A percentile compares a stretch with the other conserved stretches of the same genome.
Conservation (phyloP, 164 flowering plant genomes). For the Aristolochia californica region DNA sequence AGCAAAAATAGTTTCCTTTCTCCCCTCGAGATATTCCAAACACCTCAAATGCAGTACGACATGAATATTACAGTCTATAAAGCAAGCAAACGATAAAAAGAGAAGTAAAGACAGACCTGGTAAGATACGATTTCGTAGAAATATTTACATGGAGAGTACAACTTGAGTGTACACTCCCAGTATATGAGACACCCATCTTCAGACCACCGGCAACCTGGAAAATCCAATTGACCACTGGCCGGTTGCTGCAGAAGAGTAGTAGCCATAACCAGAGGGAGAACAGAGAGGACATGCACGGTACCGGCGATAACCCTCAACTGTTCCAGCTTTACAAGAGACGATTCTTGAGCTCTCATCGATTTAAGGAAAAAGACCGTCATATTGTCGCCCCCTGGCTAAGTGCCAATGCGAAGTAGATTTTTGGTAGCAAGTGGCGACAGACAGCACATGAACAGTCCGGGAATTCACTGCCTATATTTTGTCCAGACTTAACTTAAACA, state of each 20-base stretch:
- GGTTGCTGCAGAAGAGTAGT: slow-evolving; percentile 16
- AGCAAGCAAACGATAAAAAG: neutral
- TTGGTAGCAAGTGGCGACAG: too few species aligned
- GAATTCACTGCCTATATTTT: too few species aligned
- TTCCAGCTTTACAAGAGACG: too few species aligned
- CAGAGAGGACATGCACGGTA: neutral
- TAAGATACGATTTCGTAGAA: slow-evolving; percentile 8
- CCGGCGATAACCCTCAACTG: too few species aligned
- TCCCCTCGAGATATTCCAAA: neutral
- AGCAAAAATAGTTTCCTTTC: neutral
- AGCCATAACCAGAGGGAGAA: slow-evolving; percentile 9
- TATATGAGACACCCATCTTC: slow-evolving; percentile 4
- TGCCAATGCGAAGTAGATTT: too few species aligned
- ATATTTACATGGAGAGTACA: neutral
- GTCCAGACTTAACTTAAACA: too few species aligned
- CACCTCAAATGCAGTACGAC: neutral
- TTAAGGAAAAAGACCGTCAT: too few species aligned
- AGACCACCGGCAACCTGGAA: slow-evolving; percentile 3
- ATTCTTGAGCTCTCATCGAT: too few species aligned
- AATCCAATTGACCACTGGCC: slow-evolving; percentile 15
- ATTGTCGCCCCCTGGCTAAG: too few species aligned
- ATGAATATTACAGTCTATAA: neutral
- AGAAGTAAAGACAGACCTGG: slow-evolving; percentile 6
- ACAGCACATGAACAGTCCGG: too few species aligned
- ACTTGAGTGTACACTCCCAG: neutral